Evolutionary conservation across 1,284 basidiomycete species (phyloP).

Genomic region (Austroboletus niveus): DNA sequence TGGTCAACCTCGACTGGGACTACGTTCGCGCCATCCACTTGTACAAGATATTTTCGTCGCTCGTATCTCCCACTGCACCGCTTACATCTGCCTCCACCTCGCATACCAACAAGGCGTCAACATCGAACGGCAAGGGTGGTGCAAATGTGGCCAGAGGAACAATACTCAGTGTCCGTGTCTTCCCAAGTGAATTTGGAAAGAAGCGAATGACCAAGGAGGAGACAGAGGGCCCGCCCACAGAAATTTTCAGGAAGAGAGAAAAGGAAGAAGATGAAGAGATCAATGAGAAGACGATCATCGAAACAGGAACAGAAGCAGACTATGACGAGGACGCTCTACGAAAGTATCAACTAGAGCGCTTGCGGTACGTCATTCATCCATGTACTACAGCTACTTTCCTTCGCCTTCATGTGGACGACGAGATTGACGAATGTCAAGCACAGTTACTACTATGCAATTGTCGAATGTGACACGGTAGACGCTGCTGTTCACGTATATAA

Average conservation of each 20-base stretch:
- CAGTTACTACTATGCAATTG: constrained; percentile 96
- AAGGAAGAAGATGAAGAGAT: constrained; percentile 43
- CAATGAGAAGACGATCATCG: constrained; percentile 65
- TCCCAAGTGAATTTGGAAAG: constrained; percentile 93
- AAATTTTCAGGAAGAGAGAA: constrained; percentile 69
- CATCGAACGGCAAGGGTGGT: constrained; percentile 12
- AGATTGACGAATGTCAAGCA: constrained; percentile 7
- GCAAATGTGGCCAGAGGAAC: constrained; percentile 50
- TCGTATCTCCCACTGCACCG: constrained; percentile 64
- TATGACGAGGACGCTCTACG: constrained; percentile 89
- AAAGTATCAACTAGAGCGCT: constrained; percentile 90
- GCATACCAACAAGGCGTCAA: neutral
- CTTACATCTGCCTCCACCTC: constrained; percentile 31
- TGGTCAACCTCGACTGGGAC: constrained; percentile 99
- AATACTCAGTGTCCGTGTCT: constrained; percentile 78
- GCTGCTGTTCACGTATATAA: constrained; percentile 81
- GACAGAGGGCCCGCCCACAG: constrained; percentile 84
- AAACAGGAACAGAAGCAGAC: constrained; percentile 72
- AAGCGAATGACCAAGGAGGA: constrained; percentile 87
- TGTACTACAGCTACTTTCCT: too few relatives aligned
- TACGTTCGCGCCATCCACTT: constrained; percentile 89
- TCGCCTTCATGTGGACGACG: neutral
- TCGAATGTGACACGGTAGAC: constrained; percentile 81
- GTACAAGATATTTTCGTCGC: constrained; percentile 91
- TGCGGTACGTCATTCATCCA: constrained; percentile 59